A percentile compares a stretch with the other conserved stretches of the same genome.
Conservation (phyloP, 305 asterid genomes). For the Salvia sclarea region DNA sequence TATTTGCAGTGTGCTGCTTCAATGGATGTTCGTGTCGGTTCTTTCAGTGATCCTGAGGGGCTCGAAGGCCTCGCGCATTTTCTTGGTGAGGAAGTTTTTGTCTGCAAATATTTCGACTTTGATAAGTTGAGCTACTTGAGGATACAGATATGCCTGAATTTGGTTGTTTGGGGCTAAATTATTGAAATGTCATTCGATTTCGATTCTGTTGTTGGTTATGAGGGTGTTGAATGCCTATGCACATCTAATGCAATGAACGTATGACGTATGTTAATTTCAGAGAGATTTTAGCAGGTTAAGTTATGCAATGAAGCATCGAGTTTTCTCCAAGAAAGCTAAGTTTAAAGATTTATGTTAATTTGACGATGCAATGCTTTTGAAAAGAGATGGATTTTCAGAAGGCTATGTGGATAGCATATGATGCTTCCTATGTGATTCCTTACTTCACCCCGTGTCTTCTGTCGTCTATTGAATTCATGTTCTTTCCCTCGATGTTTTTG, state of each 20-base stretch:
- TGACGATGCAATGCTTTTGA: not conserved
- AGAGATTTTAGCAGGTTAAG: not conserved
- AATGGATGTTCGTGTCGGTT: constrained; percentile 90
- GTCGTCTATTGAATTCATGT: not conserved
- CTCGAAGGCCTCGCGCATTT: constrained; percentile 99
- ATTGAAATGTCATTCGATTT: not conserved
- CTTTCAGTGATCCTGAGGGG: constrained; percentile 90
- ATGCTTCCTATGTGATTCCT: constrained; percentile 20
- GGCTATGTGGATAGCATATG: constrained; percentile 12
- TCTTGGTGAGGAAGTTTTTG: constrained; percentile 58
- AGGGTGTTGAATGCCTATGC: constrained; percentile 63
- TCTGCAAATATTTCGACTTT: constrained; percentile 16
- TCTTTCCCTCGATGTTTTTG: constrained; percentile 1
- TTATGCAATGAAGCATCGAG: not conserved
- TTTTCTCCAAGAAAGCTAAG: not conserved
- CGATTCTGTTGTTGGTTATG: constrained; percentile 45
- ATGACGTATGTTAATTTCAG: not conserved
- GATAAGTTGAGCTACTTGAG: not conserved
- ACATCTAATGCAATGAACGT: constrained; percentile 27
- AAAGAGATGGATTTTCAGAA: not conserved
- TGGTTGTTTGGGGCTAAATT: not conserved
- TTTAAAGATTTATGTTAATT: constrained; percentile 1
- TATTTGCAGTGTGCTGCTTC: constrained; percentile 83
- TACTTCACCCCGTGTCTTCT: not conserved
- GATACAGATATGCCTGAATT: constrained; percentile 1